These are phyloP conservation scores for Clitoria ternatea DNA, from an alignment of 306 rosid species.

Conservation along the genomic window DNA sequence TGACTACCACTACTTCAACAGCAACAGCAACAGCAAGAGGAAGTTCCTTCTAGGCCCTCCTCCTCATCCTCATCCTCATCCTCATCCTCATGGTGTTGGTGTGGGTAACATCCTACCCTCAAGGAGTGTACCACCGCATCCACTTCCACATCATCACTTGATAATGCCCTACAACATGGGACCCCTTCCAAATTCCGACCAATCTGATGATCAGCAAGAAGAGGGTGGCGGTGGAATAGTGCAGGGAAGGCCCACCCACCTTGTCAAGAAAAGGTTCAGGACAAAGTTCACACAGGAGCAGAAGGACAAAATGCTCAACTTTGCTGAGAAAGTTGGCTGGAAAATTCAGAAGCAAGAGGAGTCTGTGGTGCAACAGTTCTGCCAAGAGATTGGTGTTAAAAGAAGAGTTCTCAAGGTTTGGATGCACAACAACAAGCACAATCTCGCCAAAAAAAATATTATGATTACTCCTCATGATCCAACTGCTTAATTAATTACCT, in stretches of 20 bases:
- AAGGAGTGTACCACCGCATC: constrained; percentile 44
- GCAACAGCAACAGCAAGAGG: constrained; percentile 18
- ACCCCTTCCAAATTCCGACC: constrained; percentile 54
- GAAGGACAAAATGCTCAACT: constrained; percentile 67
- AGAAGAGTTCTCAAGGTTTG: constrained; percentile 80
- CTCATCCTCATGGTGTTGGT: too few relatives aligned
- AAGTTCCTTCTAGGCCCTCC: constrained; percentile 43
- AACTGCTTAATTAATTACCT: too few relatives aligned
- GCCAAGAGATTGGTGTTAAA: constrained; percentile 73
- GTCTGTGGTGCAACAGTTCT: constrained; percentile 62
- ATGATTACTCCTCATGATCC: too few relatives aligned
- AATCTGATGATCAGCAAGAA: constrained; percentile 68
- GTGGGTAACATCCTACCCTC: constrained; percentile 53
- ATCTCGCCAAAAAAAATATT: constrained; percentile 45
- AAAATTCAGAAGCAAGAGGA: constrained; percentile 78
- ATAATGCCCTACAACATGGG: constrained; percentile 70
- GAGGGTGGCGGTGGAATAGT: constrained; percentile 24
- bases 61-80: too few relatives aligned
- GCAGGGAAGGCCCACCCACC: constrained; percentile 19
- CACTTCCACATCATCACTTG: constrained; percentile 59
- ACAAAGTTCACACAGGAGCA: constrained; percentile 71
- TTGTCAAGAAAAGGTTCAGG: constrained; percentile 62
- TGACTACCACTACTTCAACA: constrained; percentile 15
- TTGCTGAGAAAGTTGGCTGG: constrained; percentile 74
- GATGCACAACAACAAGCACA: constrained; percentile 83